Conservation (phyloP, 768 basidiomycete species). For the Cystoderma amianthinum region DNA sequence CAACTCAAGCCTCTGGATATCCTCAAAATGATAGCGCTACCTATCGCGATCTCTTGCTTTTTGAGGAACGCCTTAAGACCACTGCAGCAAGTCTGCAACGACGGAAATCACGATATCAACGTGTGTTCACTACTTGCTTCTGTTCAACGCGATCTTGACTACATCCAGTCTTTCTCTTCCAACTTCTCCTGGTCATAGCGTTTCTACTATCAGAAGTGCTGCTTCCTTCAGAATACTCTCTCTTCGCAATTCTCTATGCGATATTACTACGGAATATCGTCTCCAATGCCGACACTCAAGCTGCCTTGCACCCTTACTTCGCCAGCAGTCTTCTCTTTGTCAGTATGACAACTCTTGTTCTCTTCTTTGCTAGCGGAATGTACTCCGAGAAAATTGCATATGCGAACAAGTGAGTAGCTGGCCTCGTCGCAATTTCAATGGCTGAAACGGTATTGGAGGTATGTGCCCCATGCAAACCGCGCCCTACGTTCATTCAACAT, state of each 20-base stretch:
- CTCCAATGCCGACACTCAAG: conserved; percentile 31
- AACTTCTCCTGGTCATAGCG: conserved; percentile 59
- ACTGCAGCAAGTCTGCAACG: conserved; percentile 78
- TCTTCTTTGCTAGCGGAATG: conserved; percentile 96
- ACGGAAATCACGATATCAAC: conserved; percentile 77
- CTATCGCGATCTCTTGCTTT: conserved; percentile 82
- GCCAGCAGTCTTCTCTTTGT: conserved; percentile 80
- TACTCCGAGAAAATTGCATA: conserved; percentile 95
- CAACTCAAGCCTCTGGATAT: conserved; percentile 24
- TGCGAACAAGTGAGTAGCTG: conserved; percentile 75
- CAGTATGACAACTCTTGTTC: conserved; percentile 79
- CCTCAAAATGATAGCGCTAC: conserved; percentile 75
- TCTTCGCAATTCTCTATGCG: conserved; percentile 60
- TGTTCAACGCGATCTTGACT: conserved; percentile 10
- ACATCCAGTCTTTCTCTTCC: conserved; percentile 63
- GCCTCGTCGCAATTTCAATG: not conserved
- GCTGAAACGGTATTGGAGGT: conserved; percentile 43
- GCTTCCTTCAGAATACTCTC: conserved; percentile 51
- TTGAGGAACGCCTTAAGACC: conserved; percentile 95
- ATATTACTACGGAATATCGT: conserved; percentile 36
- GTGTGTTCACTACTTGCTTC: conserved; percentile 36
- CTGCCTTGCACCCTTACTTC: conserved; percentile 65
- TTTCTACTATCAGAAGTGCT: conserved; percentile 75
- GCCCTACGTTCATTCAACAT: conserved; percentile 92
- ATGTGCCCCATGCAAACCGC: conserved; percentile 92